A percentile compares a stretch with the other conserved stretches of the same genome.
These are phyloP conservation scores for Dryadomyces quercus-mongolicae DNA, from an alignment of 2,329 filamentous ascomycete species.

Conservation along the genomic window DNA sequence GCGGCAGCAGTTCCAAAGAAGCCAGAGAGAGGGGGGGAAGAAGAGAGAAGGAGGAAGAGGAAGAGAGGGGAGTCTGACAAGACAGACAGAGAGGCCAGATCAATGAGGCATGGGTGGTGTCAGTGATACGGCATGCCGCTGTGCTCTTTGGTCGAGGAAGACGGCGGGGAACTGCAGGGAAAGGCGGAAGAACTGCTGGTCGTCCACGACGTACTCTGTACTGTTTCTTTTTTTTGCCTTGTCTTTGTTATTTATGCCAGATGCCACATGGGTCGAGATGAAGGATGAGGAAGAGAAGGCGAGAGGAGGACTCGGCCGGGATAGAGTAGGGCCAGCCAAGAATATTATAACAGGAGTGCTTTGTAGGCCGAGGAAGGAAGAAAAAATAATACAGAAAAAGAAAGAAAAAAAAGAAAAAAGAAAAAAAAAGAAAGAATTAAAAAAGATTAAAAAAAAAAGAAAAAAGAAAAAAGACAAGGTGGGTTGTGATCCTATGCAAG, in stretches of 20 bases:
- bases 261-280: constrained; percentile 5
- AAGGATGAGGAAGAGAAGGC: not conserved
- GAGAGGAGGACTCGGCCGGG: not conserved
- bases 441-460: not conserved
- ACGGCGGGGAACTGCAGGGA: constrained; percentile 34
- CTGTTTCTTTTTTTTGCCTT: too few species aligned
- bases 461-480: not conserved
- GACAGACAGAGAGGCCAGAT: constrained; percentile 18
- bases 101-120: constrained; percentile 28
- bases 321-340: not conserved
- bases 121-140: constrained; percentile 38
- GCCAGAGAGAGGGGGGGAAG: constrained; percentile 7
- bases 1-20: not conserved
- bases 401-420: not conserved
- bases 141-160: constrained; percentile 31
- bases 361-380: not conserved
- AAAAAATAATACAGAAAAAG: not conserved
- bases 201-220: too few species aligned
- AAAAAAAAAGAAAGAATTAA: not conserved
- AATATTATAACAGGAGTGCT: not conserved
- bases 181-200: constrained; percentile 11
- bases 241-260: not conserved
- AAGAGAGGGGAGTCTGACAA: not conserved
- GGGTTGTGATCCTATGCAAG: constrained; percentile 12
- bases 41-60: not conserved